Conservation (phyloP, 495 filamentous ascomycete species). For the Tuber microsphaerosporum region DNA sequence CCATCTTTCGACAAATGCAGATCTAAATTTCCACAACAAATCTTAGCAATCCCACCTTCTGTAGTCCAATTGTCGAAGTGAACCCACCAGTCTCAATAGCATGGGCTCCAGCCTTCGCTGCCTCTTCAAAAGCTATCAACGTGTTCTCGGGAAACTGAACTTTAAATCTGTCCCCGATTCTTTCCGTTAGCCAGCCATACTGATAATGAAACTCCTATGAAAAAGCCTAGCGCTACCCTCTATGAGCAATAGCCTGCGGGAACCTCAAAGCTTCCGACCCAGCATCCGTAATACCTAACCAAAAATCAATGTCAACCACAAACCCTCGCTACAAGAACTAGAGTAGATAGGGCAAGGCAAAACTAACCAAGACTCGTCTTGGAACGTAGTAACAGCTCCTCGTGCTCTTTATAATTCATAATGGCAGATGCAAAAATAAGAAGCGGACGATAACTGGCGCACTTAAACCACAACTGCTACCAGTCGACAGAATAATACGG, state of each 20-base stretch:
- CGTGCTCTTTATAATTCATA: constrained; percentile 23
- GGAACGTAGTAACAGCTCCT: constrained; percentile 7
- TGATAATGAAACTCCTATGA: neutral
- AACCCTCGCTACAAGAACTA: neutral
- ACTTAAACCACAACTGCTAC: neutral
- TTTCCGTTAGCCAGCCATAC: neutral
- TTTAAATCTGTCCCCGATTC: constrained; percentile 47
- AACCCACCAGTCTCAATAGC: constrained; percentile 64
- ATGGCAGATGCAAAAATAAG: neutral
- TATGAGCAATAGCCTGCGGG: constrained; percentile 77
- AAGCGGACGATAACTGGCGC: neutral
- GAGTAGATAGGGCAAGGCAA: constrained; percentile 2
- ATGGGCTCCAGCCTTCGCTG: constrained; percentile 64
- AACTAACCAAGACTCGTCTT: constrained; percentile 17
- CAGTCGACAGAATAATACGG: neutral
- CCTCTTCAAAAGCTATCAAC: constrained; percentile 65
- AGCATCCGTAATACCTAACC: constrained; percentile 11
- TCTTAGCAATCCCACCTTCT: constrained; percentile 4
- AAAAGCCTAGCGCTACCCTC: constrained; percentile 53
- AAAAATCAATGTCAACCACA: neutral
- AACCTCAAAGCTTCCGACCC: constrained; percentile 34
- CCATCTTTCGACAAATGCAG: constrained; percentile 74
- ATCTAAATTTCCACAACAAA: constrained; percentile 46
- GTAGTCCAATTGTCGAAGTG: neutral
- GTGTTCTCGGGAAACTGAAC: constrained; percentile 77